Percentiles rank a stretch among this genome's conserved stretches.
These are phyloP conservation scores for Botrytis fabae DNA, from an alignment of 2,329 filamentous ascomycete species.

Conservation along the genomic window DNA sequence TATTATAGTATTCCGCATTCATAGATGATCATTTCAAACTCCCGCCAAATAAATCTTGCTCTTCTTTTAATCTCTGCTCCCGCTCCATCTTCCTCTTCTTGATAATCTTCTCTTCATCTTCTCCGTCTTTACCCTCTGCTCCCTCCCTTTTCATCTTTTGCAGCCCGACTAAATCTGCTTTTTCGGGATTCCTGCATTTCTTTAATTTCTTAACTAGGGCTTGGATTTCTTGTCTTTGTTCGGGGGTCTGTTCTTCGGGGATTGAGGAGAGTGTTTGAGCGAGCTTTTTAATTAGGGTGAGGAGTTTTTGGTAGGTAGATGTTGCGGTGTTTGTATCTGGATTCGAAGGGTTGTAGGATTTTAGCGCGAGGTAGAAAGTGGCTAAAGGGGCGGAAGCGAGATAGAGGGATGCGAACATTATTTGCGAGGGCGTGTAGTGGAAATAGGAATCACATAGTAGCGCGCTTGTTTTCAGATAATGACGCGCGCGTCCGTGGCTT, in stretches of 20 bases:
- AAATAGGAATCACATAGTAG: conserved; percentile 95
- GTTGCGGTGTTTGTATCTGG: conserved; percentile 8
- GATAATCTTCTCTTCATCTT: conserved; percentile 35
- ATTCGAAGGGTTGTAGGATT: conserved; percentile 31
- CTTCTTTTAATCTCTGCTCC: conserved; percentile 41
- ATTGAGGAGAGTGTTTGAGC: conserved; percentile 10
- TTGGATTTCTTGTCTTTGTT: conserved; percentile 51
- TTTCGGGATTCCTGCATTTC: conserved; percentile 71
- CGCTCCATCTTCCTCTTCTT: conserved; percentile 48
- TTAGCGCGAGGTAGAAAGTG: conserved; percentile 38
- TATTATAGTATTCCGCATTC: conserved; percentile 22
- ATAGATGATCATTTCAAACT: conserved; percentile 26
- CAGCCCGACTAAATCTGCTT: conserved; percentile 68
- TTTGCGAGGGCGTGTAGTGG: conserved; percentile 90
- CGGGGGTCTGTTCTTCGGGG: conserved; percentile 29
- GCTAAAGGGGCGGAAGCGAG: conserved; percentile 68
- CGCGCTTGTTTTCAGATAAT: conserved; percentile 75
- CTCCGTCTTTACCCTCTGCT: conserved; percentile 30
- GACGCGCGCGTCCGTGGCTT: conserved; percentile 72
- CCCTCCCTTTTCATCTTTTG: conserved; percentile 57
- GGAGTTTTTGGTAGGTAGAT: conserved; percentile 9
- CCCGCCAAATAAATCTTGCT: conserved; percentile 41
- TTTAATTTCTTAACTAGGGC: conserved; percentile 68
- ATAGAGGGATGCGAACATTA: conserved; percentile 80
- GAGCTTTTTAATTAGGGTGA: background rate